Evolutionary conservation across 805 yeast genomes (phyloP).

Genomic region (Wickerhamomyces silvicola): DNA sequence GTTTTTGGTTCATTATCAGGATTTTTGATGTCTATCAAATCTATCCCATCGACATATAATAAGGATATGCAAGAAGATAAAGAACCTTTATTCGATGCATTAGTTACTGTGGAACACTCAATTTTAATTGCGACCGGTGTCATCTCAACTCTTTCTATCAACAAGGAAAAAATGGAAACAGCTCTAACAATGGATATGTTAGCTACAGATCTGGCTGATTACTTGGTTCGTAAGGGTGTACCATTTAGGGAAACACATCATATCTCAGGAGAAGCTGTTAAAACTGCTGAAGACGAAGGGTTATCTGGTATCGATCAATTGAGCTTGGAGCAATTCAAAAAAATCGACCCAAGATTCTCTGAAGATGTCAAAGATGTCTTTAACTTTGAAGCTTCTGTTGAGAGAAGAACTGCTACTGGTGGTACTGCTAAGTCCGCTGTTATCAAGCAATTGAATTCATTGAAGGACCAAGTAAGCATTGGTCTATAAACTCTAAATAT

Average conservation of each 20-base stretch:
- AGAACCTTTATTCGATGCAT: conserved; percentile 92
- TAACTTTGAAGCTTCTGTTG: conserved; percentile 89
- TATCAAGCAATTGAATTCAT: conserved; percentile 52
- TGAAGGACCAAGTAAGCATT: conserved; percentile 23
- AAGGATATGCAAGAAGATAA: conserved; percentile 99
- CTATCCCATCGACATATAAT: conserved; percentile 97
- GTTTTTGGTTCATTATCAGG: conserved; percentile 94
- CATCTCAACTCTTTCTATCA: conserved; percentile 73
- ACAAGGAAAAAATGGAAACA: conserved; percentile 69
- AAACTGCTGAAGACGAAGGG: conserved; percentile 73
- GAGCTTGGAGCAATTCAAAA: conserved; percentile 66
- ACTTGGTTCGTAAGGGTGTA: conserved; percentile 94
- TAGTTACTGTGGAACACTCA: conserved; percentile 90
- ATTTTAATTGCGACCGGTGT: conserved; percentile 94
- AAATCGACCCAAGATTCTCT: conserved; percentile 74
- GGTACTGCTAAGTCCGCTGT: conserved; percentile 95
- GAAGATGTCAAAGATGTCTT: conserved; percentile 81
- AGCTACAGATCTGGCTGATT: conserved; percentile 97
- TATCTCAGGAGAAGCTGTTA: conserved; percentile 96
- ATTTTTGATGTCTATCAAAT: conserved; percentile 91
- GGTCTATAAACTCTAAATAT: neutral
- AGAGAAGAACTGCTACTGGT: conserved; percentile 93
- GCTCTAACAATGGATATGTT: conserved; percentile 98
- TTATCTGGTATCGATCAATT: conserved; percentile 84
- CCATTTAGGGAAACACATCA: conserved; percentile 99